Percentiles rank a stretch among this genome's conserved stretches.
phyloP scores from a whole-genome alignment of 768 basidiomycete species.

The Coprinopsis marcescibilis region DNA sequence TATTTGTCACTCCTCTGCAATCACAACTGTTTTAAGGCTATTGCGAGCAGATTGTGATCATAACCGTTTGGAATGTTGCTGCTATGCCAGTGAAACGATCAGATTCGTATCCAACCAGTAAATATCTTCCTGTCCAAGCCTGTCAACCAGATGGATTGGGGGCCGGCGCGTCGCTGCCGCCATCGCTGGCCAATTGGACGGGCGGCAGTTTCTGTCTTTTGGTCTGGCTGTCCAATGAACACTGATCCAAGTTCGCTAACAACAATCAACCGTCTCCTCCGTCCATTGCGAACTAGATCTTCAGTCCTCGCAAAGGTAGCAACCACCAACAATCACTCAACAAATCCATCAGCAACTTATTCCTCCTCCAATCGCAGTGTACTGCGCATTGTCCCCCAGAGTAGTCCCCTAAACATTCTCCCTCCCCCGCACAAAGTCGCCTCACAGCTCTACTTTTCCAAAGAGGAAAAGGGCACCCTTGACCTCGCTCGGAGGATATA shows the following conservation, averaged over 20 bases:
- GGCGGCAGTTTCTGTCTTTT: neutral
- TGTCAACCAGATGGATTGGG: too few species aligned
- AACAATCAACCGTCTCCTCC: conserved; percentile 37
- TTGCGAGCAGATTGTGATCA: too few species aligned
- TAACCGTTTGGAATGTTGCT: too few species aligned
- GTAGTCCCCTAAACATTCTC: conserved; percentile 5
- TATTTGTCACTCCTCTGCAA: neutral
- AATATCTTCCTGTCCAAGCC: too few species aligned
- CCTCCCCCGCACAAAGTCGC: conserved; percentile 28
- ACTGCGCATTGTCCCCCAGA: conserved; percentile 24
- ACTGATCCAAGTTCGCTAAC: conserved; percentile 2
- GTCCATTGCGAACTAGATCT: conserved; percentile 45
- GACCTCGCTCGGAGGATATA: conserved; percentile 45
- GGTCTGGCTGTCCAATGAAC: neutral
- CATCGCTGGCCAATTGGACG: neutral
- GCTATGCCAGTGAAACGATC: too few species aligned
- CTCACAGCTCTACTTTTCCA: conserved; percentile 23
- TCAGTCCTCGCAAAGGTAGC: conserved; percentile 25
- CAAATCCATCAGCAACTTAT: conserved; percentile 10
- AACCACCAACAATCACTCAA: conserved; percentile 14
- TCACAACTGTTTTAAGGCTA: neutral
- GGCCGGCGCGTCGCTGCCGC: neutral
- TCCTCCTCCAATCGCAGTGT: conserved; percentile 11
- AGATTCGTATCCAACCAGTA: too few species aligned
- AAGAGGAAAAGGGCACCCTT: conserved; percentile 21